phyloP scores from a whole-genome alignment of 2,329 filamentous ascomycete species.

The Cladosporium sp. region DNA sequence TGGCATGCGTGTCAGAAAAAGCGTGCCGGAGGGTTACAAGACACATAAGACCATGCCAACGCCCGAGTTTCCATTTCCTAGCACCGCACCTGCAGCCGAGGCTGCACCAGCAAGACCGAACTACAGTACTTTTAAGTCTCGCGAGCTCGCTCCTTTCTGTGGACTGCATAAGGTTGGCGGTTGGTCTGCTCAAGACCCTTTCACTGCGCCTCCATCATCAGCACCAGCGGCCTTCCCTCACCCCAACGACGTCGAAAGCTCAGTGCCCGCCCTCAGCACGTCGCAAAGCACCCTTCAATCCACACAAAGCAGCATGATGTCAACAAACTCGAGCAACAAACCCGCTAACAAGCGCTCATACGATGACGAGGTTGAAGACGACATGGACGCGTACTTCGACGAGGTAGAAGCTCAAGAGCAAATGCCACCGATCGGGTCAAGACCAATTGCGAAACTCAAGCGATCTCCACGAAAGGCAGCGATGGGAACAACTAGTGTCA shows the following conservation, averaged over 20 bases:
- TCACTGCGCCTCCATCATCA: constrained; percentile 19
- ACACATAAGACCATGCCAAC: constrained; percentile 50
- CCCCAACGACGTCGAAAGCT: constrained; percentile 8
- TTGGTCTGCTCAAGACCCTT: constrained; percentile 53
- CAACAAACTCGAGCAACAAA: neutral
- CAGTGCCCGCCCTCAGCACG: constrained; percentile 32
- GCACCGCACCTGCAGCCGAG: constrained; percentile 31
- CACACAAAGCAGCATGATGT: constrained; percentile 36
- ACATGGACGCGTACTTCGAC: constrained; percentile 33
- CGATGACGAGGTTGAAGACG: constrained; percentile 33
- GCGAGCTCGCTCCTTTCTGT: constrained; percentile 75
- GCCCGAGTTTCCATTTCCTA: constrained; percentile 22
- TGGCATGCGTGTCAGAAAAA: constrained; percentile 92
- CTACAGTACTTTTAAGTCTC: constrained; percentile 19
- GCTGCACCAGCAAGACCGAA: constrained; percentile 25
- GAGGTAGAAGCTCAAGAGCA: constrained; percentile 18
- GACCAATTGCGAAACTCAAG: constrained; percentile 25
- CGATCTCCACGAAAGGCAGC: constrained; percentile 26
- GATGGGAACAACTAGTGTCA: constrained; percentile 36
- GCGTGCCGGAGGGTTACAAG: constrained; percentile 91
- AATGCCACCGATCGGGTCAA: neutral
- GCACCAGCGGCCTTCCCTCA: constrained; percentile 21
- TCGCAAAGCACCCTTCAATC: constrained; percentile 36
- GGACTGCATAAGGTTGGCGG: constrained; percentile 74
- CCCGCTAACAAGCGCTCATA: constrained; percentile 30